Base-by-base conservation (phyloP, 371 early-diverging fungal genomes). In the Chytridium lagenaria region DNA sequence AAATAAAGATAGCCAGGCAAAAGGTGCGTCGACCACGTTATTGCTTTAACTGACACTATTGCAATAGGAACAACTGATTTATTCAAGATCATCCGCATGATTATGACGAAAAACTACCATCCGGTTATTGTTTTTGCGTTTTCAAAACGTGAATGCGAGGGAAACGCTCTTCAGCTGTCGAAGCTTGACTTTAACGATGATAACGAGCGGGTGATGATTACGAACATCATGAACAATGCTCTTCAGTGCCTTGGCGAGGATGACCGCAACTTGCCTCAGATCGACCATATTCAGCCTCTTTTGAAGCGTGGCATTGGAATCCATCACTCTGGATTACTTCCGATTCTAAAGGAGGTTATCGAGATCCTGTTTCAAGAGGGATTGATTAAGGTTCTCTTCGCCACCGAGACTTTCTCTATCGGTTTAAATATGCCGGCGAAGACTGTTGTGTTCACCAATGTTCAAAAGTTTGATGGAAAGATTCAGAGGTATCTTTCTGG, bases 391-490 rank as follows among this genome's bases (percentile, higher is more conserved):
- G 96, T 99, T 19, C 85, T 99, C 40, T 99, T 99, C 91, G 99
- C 99, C 40, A 99, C 99, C 0, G 99, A 99, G 81, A 99, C 99
- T 0, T 99, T 99, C 86, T 98, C 99, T 3, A 99, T 99, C 80
- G 99, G 99, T 55, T 82, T 99, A 61, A 99, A 99, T 87, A 99
- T 99, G 99, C 99, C 99, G 49, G 99, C 99, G 67, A 97, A 97
- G 79, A 98, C 99, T 0, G 99, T 99, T 19, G 94, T 99, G 1
- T 99, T 99, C 78, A 98, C 99, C 0, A 88, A 91, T 67, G 94
- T 98, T 15, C 92, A 93, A 75, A 99, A 99, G 77, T 99, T 92
- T 81, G 99, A 99, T 82, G 99, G 99, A 67, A 90, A 90, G 70
- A 86, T 88, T 38, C 85, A 81, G 30, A 90, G 99, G 69, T 93